Evolutionary conservation across 352 stramenopile species (phyloP), one percentile per base, ranked within the genome.

Genomic region (Pythium dissimile): DNA sequence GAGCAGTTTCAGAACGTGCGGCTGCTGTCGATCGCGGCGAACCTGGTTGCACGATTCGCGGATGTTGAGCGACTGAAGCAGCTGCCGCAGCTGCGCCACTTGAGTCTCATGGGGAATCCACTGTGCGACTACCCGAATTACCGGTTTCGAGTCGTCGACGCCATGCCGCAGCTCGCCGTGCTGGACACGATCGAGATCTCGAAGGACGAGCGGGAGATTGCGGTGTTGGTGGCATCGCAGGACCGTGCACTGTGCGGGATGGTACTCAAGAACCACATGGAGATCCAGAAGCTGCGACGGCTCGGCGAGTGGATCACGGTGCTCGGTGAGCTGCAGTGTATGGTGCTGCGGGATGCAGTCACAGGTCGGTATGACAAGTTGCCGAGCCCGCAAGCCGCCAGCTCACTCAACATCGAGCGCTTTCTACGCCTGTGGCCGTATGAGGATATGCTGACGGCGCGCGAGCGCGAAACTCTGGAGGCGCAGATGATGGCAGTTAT

Each of bases 41-140:
- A 92, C 35, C 48, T 77, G 1, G 41, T 94, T 15, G 30, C 48
- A 16, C 62, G 50, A 1, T 83, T 92, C 21, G 37, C 54, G 1
- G 75, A 87, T 9, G 8, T 93, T 0, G 57, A 62, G 16, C 71
- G 56, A 5, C 62, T 93, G 0, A 21, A 50, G 12, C 21, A 30
- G 11, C 64, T 93, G 1, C 21, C 41, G 12, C 69, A 82, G 16
- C 66, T 93, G 5, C 68, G 75, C 2, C 82, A 87, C 35, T 47
- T 94, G 5, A 89, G 90, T 57, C 52, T 92, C 32, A 63, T 73
- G 34, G 84, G 84, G 9, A 92, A 94, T 45, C 84, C 84, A 21
- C 34, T 94, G 6, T 91, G 80, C 27, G 68, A 85, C 8, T 69
- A 80, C 30, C 84, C 84, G 0, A 87, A 92, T 59, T 94, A 94